Evolutionary conservation across 495 filamentous ascomycete species (phyloP).

Genomic region (Penicillium chermesinum): DNA sequence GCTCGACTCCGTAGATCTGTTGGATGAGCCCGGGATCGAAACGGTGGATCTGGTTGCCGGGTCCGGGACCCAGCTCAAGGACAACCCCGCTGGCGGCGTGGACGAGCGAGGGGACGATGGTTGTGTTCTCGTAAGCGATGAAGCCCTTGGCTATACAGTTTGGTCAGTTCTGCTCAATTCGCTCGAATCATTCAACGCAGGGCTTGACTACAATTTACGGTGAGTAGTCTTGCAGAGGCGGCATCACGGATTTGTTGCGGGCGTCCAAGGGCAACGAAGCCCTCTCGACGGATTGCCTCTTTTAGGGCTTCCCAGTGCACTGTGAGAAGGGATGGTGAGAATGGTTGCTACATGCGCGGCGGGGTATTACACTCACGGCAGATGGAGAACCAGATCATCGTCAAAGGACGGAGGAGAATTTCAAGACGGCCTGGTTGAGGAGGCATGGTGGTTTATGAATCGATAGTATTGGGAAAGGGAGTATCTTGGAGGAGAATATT

Average conservation of each 20-base stretch:
- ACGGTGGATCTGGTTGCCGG: slow-evolving; percentile 42
- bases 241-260: slow-evolving; percentile 16
- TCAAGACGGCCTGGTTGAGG: slow-evolving; percentile 11
- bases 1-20: slow-evolving; percentile 42
- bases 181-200: no score
- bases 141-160: slow-evolving; percentile 18
- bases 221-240: slow-evolving; percentile 19
- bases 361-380: slow-evolving; percentile 8
- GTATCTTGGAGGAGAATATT: no score
- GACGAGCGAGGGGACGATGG: slow-evolving; percentile 38
- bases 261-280: slow-evolving; percentile 12
- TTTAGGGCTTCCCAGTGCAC: slow-evolving; percentile 21
- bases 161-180: slow-evolving; percentile 7
- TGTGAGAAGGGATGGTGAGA: slow-evolving; percentile 1
- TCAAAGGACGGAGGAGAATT: slow-evolving; percentile 13
- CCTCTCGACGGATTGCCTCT: slow-evolving; percentile 17
- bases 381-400: slow-evolving; percentile 20
- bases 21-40: slow-evolving; percentile 30
- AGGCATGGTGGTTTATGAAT: slow-evolving; percentile 3
- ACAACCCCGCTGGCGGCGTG: slow-evolving; percentile 31
- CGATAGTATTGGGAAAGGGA: no score
- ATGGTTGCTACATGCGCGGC: not conserved
- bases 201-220: slow-evolving; percentile 12
- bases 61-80: slow-evolving; percentile 47
- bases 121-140: slow-evolving; percentile 38